Percentiles rank a stretch among this genome's conserved stretches.
phyloP scores from a whole-genome alignment of 2,329 filamentous ascomycete genomes.

The Tolypocladium pustulatum region DNA sequence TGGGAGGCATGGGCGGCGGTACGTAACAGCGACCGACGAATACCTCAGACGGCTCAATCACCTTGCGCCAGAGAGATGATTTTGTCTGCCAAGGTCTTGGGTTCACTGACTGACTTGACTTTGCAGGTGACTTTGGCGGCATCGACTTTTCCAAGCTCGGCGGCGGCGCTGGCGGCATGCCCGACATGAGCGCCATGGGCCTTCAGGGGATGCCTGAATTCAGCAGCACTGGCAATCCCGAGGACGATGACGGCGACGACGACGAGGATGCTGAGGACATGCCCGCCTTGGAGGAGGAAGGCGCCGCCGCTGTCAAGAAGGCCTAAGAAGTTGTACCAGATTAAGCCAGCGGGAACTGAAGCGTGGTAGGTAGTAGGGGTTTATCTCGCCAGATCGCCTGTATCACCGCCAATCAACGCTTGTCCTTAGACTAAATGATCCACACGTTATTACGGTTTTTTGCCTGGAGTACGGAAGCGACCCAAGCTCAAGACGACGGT shows the following conservation, averaged over 20 bases:
- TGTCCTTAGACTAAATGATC: background rate
- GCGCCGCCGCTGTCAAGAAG: constrained; percentile 30
- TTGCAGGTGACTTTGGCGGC: constrained; percentile 62
- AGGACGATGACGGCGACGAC: constrained; percentile 36
- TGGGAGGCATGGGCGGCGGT: constrained; percentile 23
- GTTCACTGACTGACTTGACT: background rate
- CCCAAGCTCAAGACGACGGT: background rate
- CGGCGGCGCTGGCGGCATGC: constrained; percentile 35
- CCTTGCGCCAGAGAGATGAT: background rate
- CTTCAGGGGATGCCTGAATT: constrained; percentile 35
- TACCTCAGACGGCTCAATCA: background rate
- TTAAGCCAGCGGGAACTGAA: background rate
- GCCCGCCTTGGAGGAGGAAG: constrained; percentile 60
- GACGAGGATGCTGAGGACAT: constrained; percentile 71
- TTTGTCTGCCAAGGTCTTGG: background rate
- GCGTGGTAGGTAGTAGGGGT: background rate
- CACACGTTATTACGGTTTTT: background rate
- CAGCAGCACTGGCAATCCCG: constrained; percentile 12
- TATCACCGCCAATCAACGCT: background rate
- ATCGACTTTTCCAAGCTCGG: constrained; percentile 93
- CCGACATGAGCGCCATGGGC: constrained; percentile 33
- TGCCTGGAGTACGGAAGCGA: background rate
- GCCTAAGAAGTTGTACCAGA: constrained; percentile 13
- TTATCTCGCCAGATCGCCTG: background rate
- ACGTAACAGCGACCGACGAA: constrained; percentile 18